Evolutionary conservation across 1,139 yeast species (phyloP), one percentile per base, ranked within the genome.

Genomic region (Suhomyces panamericanus): DNA sequence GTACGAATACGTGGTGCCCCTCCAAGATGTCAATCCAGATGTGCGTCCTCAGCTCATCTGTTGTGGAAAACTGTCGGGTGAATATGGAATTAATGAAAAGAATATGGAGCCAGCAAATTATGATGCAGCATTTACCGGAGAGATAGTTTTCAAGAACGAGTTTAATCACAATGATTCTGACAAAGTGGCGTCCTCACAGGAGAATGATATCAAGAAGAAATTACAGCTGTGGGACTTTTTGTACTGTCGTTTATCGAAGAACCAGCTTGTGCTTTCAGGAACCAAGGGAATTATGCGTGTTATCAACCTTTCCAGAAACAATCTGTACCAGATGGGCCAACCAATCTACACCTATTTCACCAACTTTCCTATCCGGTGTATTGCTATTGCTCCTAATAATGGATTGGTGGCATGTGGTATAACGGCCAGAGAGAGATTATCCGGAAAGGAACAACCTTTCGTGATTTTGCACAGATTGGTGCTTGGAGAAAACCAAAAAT

Each of bases 361-460:
- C 26, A 79, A 78, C 49, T 87, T 87, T 62, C 91, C 95, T 1
- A 85, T 90, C 30, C 66, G 95, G 47, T 88, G 96, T 57, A 73
- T 88, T 46, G 84, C 89, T 15, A 71, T 88, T 1, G 79, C 95
- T 7, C 79, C 83, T 0, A 72, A 77, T 50, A 89, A 86, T 31
- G 69, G 76, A 10, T 69, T 83, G 33, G 70, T 90, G 10, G 95
- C 95, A 1, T 80, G 90, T 54, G 95, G 96, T 0, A 83, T 90
- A 24, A 85, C 91, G 0, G 93, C 96, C 0, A 78, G 83, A 49
- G 95, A 87, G 56, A 73, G 87, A 49, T 67, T 78, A 16, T 78
- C 85, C 1, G 84, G 84, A 8, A 76, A 81, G 34, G 95, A 86
- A 55, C 96, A 87, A 57, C 95, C 96, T 3, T 78, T 90, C 58